Conservation (phyloP, 352 stramenopile genomes). For the Globisporangium rhizosaccharum region DNA sequence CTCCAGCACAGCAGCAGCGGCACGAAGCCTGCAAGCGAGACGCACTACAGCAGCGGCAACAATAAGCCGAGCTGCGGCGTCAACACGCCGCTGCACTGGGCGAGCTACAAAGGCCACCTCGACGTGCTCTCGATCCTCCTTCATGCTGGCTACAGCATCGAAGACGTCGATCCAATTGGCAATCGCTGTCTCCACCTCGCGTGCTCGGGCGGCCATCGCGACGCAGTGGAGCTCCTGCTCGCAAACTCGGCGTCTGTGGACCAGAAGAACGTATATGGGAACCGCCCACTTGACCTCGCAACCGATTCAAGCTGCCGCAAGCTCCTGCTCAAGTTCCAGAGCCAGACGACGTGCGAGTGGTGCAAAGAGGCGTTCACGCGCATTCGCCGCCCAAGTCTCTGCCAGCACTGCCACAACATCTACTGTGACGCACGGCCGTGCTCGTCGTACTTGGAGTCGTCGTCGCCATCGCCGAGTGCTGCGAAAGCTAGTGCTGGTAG, state of each 20-base stretch:
- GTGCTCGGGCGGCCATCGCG: slow-evolving; percentile 55
- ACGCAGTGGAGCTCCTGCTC: slow-evolving; percentile 68
- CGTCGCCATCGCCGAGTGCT: slow-evolving; percentile 5
- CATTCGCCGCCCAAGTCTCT: slow-evolving; percentile 62
- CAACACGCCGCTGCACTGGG: slow-evolving; percentile 83
- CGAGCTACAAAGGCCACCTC: slow-evolving; percentile 76
- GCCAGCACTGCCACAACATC: slow-evolving; percentile 75
- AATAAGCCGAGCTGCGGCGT: slow-evolving; percentile 22
- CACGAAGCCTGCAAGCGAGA: slow-evolving; percentile 2
- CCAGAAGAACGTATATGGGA: slow-evolving; percentile 69
- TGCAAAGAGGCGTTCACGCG: slow-evolving; percentile 73
- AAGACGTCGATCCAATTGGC: slow-evolving; percentile 60
- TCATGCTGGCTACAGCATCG: slow-evolving; percentile 55
- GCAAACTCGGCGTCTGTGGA: slow-evolving; percentile 54
- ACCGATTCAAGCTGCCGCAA: slow-evolving; percentile 56
- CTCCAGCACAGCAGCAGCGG: slow-evolving; percentile 3
- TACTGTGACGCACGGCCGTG: slow-evolving; percentile 78
- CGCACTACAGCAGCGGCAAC: slow-evolving; percentile 4
- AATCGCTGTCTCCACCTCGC: slow-evolving; percentile 75
- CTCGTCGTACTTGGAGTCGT: slow-evolving; percentile 41
- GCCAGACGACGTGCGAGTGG: slow-evolving; percentile 58
- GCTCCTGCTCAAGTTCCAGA: slow-evolving; percentile 55
- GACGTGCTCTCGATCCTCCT: slow-evolving; percentile 65
- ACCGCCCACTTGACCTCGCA: slow-evolving; percentile 62
- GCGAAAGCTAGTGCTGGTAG: neutral